phyloP scores from a whole-genome alignment of 192 early-diverging fungal genomes.

The Coemansia furcata region DNA sequence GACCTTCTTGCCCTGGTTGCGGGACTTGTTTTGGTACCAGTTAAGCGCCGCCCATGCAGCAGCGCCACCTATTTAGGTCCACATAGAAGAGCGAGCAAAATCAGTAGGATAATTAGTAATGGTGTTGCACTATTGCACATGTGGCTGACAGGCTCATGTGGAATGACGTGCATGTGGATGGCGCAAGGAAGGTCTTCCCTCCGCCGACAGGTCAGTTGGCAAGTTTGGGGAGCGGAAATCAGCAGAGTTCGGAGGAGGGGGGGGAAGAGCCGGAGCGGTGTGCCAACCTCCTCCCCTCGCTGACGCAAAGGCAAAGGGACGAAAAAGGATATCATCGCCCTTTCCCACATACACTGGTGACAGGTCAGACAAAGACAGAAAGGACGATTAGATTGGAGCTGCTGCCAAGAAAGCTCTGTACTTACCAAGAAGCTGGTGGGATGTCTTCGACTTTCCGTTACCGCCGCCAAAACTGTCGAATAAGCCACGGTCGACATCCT shows the following conservation, averaged over 20 bases:
- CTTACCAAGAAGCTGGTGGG: slow-evolving; percentile 55
- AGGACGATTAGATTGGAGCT: background rate
- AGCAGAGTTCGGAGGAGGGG: background rate
- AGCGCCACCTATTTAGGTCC: slow-evolving; percentile 37
- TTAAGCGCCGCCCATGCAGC: slow-evolving; percentile 53
- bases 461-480: slow-evolving; percentile 30
- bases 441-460: slow-evolving; percentile 41
- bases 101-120: background rate
- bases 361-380: background rate
- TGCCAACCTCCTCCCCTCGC: background rate
- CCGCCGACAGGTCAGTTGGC: background rate
- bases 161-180: slow-evolving; percentile 3
- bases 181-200: background rate
- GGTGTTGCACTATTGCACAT: background rate
- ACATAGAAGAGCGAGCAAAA: background rate
- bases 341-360: background rate
- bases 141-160: background rate
- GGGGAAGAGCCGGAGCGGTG: background rate
- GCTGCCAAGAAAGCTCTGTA: slow-evolving; percentile 2
- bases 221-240: background rate
- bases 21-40: slow-evolving; percentile 50
- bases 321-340: background rate
- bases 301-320: background rate
- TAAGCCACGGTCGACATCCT: slow-evolving; percentile 26
- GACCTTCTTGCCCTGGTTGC: slow-evolving; percentile 46